These are phyloP conservation scores for Penicillium sp. DNA, from an alignment of 2,329 filamentous ascomycete species.

Conservation along the genomic window DNA sequence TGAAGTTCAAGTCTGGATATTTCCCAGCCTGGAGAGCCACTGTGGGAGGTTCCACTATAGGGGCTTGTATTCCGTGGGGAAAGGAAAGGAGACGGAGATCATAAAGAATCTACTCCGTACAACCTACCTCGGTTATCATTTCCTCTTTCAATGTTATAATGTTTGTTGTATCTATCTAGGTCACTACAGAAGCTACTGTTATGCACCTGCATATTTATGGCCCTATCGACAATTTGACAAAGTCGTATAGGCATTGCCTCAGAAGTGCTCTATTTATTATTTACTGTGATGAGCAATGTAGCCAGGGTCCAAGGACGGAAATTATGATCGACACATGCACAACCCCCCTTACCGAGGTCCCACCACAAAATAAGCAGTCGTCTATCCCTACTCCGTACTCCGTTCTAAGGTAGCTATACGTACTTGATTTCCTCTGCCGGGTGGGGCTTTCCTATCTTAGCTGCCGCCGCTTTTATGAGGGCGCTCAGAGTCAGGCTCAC, in stretches of 20 bases:
- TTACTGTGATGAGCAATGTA: not conserved
- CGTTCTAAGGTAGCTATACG: too few species aligned
- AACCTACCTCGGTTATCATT: not conserved
- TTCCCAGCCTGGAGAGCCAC: not conserved
- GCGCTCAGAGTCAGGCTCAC: too few species aligned
- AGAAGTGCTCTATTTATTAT: not conserved
- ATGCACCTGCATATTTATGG: not conserved
- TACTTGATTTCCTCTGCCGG: too few species aligned
- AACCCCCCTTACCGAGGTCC: too few species aligned
- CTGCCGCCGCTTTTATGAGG: too few species aligned
- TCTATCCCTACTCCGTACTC: not conserved
- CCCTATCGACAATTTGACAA: not conserved
- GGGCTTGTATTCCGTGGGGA: not conserved
- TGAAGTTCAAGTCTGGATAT: not conserved
- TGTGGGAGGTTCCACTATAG: not conserved
- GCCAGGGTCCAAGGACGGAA: too few species aligned
- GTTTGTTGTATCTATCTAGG: not conserved
- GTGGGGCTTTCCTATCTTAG: too few species aligned
- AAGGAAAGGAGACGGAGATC: not conserved
- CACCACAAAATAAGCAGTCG: not conserved
- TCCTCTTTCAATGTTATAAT: not conserved
- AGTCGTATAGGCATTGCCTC: not conserved
- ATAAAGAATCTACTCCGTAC: not conserved
- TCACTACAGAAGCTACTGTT: not conserved
- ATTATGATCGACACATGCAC: not conserved